These are phyloP conservation scores for Fusarium sp. DNA, from an alignment of 2,329 filamentous ascomycete genomes.

Conservation along the genomic window DNA sequence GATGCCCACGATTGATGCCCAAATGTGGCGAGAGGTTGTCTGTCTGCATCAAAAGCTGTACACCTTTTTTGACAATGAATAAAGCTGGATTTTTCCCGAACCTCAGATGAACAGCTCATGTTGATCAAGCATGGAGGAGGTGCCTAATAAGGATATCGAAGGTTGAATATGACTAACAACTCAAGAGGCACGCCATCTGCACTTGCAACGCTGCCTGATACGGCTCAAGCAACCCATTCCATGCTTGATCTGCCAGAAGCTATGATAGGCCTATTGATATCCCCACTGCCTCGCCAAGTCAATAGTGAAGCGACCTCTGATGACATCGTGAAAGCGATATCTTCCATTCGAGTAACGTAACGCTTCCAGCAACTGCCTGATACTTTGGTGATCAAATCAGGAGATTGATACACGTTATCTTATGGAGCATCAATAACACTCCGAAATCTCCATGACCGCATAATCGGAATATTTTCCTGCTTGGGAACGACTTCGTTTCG, in stretches of 20 bases:
- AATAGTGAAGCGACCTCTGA: not conserved
- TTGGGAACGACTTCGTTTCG: slow-evolving; percentile 7
- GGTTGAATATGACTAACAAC: not conserved
- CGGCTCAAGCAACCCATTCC: slow-evolving; percentile 1
- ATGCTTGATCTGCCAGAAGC: not conserved
- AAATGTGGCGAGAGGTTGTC: not conserved
- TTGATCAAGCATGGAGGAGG: too few relatives aligned
- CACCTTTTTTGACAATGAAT: not conserved
- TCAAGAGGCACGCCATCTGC: not conserved
- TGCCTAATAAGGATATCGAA: not conserved
- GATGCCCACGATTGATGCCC: not conserved
- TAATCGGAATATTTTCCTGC: not conserved
- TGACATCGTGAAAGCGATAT: not conserved
- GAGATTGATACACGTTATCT: not conserved
- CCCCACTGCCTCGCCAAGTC: not conserved
- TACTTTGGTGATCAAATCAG: not conserved
- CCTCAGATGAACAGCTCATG: not conserved
- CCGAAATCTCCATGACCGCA: not conserved
- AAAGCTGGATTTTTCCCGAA: not conserved
- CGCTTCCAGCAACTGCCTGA: not conserved
- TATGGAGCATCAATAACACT: not conserved
- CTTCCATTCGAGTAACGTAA: slow-evolving; percentile 8
- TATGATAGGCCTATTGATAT: not conserved
- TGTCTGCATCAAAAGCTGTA: not conserved
- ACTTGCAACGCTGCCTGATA: rapidly evolving